A percentile compares a stretch with the other conserved stretches of the same genome.
Conservation (phyloP, 2,329 filamentous ascomycete genomes). For the Aspergillus sp. region DNA sequence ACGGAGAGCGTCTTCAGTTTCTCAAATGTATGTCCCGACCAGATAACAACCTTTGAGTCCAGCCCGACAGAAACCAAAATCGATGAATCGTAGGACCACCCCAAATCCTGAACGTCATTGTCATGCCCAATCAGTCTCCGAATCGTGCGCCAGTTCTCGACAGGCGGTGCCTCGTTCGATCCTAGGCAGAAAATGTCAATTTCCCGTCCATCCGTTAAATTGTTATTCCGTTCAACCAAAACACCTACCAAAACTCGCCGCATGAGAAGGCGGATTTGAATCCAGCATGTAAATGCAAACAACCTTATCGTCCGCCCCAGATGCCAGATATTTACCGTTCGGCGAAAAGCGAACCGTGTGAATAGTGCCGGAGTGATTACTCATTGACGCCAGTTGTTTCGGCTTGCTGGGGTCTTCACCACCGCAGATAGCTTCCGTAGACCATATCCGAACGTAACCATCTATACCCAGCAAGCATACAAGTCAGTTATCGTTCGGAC, state of each 20-base stretch:
- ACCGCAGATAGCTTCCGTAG: constrained; percentile 87
- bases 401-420: constrained; percentile 73
- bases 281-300: constrained; percentile 96
- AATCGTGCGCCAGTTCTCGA: constrained; percentile 97
- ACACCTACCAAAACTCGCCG: constrained; percentile 73
- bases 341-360: constrained; percentile 96
- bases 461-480: constrained; percentile 52
- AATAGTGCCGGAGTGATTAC: constrained; percentile 95
- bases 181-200: constrained; percentile 46
- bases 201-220: neutral
- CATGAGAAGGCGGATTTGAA: constrained; percentile 72
- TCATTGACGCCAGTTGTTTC: constrained; percentile 95
- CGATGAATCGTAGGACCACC: constrained; percentile 94
- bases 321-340: constrained; percentile 92
- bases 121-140: constrained; percentile 93
- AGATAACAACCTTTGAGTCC: constrained; percentile 97
- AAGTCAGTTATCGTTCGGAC: constrained; percentile 11
- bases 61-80: constrained; percentile 93
- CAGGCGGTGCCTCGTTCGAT: constrained; percentile 83
- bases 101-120: constrained; percentile 96
- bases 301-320: constrained; percentile 97
- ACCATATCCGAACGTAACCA: constrained; percentile 97
- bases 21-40: constrained; percentile 97
- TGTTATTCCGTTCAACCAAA: neutral
- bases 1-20: constrained; percentile 91